Conservation (phyloP, 2,329 filamentous ascomycete genomes). For the Penicillium occitanis region DNA sequence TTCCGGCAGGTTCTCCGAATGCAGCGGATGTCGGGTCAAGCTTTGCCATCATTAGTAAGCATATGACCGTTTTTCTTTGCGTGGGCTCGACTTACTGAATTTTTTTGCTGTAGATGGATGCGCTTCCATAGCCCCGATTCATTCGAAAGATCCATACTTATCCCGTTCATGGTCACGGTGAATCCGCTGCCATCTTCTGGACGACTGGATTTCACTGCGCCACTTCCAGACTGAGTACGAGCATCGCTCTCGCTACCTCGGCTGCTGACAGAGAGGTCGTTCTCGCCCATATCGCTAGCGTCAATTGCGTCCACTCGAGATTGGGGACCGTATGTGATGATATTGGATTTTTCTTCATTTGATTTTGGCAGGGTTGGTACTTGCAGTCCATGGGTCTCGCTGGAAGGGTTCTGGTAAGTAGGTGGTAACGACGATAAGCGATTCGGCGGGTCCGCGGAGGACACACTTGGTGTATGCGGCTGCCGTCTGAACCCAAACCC, state of each 20-base stretch:
- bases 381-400: neutral
- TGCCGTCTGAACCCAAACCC: slow-evolving; percentile 30
- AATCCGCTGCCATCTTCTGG: no score
- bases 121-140: no score
- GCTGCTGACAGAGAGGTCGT: no score
- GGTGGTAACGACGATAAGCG: slow-evolving; percentile 32
- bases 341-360: neutral
- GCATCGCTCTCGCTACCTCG: no score
- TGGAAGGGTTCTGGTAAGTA: slow-evolving; percentile 21
- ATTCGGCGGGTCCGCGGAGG: slow-evolving; percentile 10
- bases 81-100: slow-evolving; percentile 48
- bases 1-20: slow-evolving; percentile 40
- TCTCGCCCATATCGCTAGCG: no score
- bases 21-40: slow-evolving; percentile 36
- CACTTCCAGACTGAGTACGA: no score
- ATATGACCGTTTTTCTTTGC: neutral
- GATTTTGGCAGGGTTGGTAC: neutral
- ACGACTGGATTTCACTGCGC: no score
- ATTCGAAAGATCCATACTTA: no score
- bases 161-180: no score
- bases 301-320: neutral
- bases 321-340: neutral
- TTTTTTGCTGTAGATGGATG: slow-evolving; percentile 39
- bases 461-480: slow-evolving; percentile 8
- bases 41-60: slow-evolving; percentile 20